Conservation (phyloP, 2,329 filamentous ascomycete species). For the Aspergillus tanneri region DNA sequence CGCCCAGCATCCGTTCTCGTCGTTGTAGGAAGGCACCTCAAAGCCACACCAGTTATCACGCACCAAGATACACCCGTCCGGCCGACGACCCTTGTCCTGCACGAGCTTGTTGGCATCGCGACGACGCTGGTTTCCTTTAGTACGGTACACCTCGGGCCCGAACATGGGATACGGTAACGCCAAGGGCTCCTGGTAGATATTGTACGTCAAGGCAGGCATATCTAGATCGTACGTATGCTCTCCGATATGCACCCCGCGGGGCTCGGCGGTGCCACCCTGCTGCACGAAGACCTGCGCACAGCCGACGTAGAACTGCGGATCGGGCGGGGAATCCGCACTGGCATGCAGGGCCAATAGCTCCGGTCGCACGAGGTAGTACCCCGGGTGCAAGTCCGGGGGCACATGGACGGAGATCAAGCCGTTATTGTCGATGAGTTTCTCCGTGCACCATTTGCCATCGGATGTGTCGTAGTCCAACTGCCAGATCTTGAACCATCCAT, state of each 20-base stretch:
- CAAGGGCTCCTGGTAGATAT: slow-evolving; percentile 59
- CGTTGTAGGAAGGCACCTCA: slow-evolving; percentile 58
- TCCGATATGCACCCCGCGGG: slow-evolving; percentile 62
- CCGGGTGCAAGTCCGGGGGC: slow-evolving; percentile 60
- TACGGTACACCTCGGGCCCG: slow-evolving; percentile 58
- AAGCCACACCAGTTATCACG: slow-evolving; percentile 73
- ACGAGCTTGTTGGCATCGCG: slow-evolving; percentile 12
- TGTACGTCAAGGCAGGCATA: slow-evolving; percentile 60
- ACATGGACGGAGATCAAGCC: slow-evolving; percentile 64
- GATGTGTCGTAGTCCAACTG: slow-evolving; percentile 63
- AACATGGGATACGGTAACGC: slow-evolving; percentile 59
- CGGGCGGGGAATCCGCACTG: slow-evolving; percentile 51
- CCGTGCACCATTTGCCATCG: slow-evolving; percentile 65
- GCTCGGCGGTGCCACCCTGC: slow-evolving; percentile 49
- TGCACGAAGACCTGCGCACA: slow-evolving; percentile 70
- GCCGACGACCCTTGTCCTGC: slow-evolving; percentile 54
- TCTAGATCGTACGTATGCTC: slow-evolving; percentile 57
- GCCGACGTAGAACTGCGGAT: slow-evolving; percentile 72
- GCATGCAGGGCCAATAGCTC: slow-evolving; percentile 68
- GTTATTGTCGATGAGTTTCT: slow-evolving; percentile 64
- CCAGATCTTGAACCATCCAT: slow-evolving; percentile 78
- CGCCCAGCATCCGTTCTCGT: slow-evolving; percentile 60
- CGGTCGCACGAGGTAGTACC: slow-evolving; percentile 69
- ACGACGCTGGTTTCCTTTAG: slow-evolving; percentile 20
- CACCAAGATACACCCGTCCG: slow-evolving; percentile 58